phyloP scores from a whole-genome alignment of 441 rosid species.

The Populus hybrid region DNA sequence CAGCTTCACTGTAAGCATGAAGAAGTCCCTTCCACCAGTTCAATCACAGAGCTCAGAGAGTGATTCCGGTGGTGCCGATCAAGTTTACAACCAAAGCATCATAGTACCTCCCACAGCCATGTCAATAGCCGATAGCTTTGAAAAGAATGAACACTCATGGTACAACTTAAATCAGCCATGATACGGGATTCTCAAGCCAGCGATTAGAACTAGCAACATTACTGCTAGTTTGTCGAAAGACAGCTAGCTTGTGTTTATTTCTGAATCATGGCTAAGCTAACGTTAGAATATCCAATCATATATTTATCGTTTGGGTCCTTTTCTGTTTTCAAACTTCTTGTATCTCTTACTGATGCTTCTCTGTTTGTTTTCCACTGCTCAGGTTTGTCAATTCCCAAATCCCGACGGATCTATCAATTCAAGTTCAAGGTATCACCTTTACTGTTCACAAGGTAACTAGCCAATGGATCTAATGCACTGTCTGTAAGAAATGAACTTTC shows the following conservation, averaged over 20 bases:
- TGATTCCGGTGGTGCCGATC: conserved; percentile 27
- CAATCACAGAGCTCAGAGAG: conserved; percentile 32
- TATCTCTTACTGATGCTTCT: not conserved
- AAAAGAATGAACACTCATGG: conserved; percentile 62
- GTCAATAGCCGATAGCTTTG: conserved; percentile 39
- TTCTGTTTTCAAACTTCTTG: not conserved
- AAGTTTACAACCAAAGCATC: conserved; percentile 37
- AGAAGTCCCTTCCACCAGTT: conserved; percentile 23
- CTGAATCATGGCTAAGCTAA: not conserved
- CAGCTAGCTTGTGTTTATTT: not conserved
- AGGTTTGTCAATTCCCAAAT: conserved; percentile 62
- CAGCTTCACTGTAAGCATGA: conserved; percentile 26
- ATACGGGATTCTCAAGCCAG: not conserved
- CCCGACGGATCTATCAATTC: conserved; percentile 62
- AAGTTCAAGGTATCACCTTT: conserved; percentile 61
- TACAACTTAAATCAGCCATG: conserved; percentile 14
- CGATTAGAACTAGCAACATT: not conserved
- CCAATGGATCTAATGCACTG: not conserved
- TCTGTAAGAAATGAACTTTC: not conserved
- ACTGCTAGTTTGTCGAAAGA: not conserved
- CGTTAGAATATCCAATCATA: not conserved
- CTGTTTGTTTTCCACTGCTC: conserved; percentile 14
- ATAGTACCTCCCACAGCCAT: conserved; percentile 38
- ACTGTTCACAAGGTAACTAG: conserved; percentile 64
- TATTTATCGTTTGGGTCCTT: not conserved